Evolutionary conservation across 495 filamentous ascomycete genomes (phyloP).

Genomic region (Amphirosellinia nigrospora): DNA sequence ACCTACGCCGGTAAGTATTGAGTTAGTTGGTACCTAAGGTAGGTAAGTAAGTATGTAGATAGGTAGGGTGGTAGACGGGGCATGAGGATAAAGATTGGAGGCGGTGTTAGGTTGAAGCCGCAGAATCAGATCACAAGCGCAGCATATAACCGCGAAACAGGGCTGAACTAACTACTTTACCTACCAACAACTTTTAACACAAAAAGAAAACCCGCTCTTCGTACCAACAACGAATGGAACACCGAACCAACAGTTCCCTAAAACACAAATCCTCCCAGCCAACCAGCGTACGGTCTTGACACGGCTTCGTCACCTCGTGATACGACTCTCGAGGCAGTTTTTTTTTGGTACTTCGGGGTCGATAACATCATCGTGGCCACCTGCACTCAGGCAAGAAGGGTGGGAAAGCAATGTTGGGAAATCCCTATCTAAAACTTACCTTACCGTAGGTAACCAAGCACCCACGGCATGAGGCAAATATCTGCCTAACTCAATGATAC

Average conservation of each 20-base stretch:
- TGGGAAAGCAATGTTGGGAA: neutral
- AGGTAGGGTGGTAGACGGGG: neutral
- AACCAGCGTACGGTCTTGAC: neutral
- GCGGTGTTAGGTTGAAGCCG: conserved; percentile 6
- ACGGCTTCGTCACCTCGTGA: neutral
- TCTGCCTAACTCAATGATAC: neutral
- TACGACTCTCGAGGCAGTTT: neutral
- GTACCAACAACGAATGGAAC: conserved; percentile 7
- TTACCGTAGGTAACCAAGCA: too few species aligned
- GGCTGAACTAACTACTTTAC: too few species aligned
- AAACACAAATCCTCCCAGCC: neutral
- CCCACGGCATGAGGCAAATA: neutral
- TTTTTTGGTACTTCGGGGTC: neutral
- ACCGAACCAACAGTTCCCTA: neutral
- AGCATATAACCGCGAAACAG: neutral
- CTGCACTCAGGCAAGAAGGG: neutral
- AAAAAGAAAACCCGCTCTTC: neutral
- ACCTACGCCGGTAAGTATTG: too few species aligned
- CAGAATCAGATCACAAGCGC: neutral
- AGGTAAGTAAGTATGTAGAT: neutral
- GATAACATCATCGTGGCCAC: neutral
- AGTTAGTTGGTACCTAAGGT: neutral
- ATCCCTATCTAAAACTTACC: neutral
- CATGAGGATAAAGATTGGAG: conserved; percentile 12
- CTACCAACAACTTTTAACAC: neutral